Conservation (phyloP, 306 rosid species). For the Luffa acutangula region DNA sequence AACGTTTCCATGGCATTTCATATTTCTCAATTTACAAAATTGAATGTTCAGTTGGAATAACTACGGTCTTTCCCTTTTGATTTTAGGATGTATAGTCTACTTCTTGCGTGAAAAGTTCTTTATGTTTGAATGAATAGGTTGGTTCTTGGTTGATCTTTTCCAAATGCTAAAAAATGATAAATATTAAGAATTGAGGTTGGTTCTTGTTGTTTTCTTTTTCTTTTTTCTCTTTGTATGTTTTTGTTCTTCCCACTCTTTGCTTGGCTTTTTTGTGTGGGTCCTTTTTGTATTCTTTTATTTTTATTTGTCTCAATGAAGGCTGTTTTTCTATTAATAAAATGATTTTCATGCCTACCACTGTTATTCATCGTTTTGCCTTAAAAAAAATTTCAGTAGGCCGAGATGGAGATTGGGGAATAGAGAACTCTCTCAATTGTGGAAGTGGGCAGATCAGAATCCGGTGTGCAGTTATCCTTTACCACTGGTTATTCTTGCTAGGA, state of each 20-base stretch:
- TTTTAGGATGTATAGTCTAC: neutral
- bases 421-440: slow-evolving; percentile 95
- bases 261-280: neutral
- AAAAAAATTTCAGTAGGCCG: slow-evolving; percentile 50
- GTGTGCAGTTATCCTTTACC: slow-evolving; percentile 26
- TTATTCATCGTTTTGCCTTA: slow-evolving; percentile 1
- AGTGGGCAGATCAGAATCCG: slow-evolving; percentile 98
- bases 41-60: neutral
- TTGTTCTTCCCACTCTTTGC: neutral
- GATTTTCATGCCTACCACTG: neutral
- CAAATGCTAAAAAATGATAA: neutral
- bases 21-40: neutral
- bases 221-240: neutral
- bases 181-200: neutral
- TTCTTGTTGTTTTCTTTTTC: neutral
- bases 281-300: neutral
- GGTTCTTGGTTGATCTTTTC: neutral
- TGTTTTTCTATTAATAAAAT: neutral
- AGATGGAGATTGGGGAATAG: slow-evolving; percentile 95
- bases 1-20: neutral
- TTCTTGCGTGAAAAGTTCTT: neutral
- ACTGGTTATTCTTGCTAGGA: slow-evolving; percentile 1
- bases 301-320: neutral
- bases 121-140: neutral
- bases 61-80: neutral